Evolutionary conservation across 768 basidiomycete species (phyloP), one percentile per base, ranked within the genome.

Genomic region (Phylloporus sp.): DNA sequence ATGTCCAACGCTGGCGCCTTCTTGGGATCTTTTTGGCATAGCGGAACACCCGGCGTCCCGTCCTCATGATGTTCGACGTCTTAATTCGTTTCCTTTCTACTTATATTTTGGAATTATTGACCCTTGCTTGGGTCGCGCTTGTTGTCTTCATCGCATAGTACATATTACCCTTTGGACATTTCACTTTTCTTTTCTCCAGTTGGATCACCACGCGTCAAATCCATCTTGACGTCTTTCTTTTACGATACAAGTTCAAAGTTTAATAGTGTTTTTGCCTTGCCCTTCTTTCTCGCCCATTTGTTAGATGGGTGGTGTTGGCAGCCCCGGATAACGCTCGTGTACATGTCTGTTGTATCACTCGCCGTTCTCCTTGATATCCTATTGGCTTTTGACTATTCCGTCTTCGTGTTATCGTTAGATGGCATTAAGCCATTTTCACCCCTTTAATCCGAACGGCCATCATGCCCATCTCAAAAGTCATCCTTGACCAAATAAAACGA

Each of bases 1-100:
- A 85, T 92, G 48, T 82, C 79, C 35, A 82, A 77, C 42, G 90
- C 90, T 3, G 82, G 87, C 17, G 86, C 86, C 35, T 82, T 85
- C 56, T 60, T 92, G 17, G 86, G 88, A 18, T 69, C 75, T 18
- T 68, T 83, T 49, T 83, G 80, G 81, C 67, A 68, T 46, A 58
- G 31, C 35, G 58, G 64, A 17, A 10, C 56, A 26, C 29, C 59
- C 15, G 45, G 57, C 20, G 51, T 58, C 26, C 20, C 61, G n/a
- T 34, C 61, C 20, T 51, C 57, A 20, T 63, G 48, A 63, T 21
- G 24, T 23, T 32, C 22, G n/a, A 20, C 9, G 18, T 34, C n/a
- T n/a, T 6, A 5, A 26, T 31, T 15, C 17, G 20, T 17, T 31
- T 18, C 14, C 23, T 20, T 20, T 18, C 55, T 67, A 63, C 59